A percentile compares a stretch with the other conserved stretches of the same genome.
Evolutionary conservation across 1,284 basidiomycete genomes (phyloP).

Genomic region (Boletellus deceptivus): DNA sequence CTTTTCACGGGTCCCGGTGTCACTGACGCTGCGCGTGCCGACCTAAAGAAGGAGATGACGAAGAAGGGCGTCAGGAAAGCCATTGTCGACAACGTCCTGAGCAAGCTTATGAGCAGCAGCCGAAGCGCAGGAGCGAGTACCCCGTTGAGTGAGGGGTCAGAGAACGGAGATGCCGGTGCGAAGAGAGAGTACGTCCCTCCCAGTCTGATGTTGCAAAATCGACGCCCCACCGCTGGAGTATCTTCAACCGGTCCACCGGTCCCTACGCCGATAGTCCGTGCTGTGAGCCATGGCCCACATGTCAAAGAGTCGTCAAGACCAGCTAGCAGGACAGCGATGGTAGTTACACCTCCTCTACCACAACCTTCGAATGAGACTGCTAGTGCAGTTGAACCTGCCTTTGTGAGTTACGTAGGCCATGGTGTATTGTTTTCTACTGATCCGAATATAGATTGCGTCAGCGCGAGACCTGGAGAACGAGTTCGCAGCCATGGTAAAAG

Average conservation of each 20-base stretch:
- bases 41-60: conserved; percentile 89
- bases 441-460: conserved; percentile 68
- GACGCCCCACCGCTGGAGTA: conserved; percentile 41
- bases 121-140: conserved; percentile 40
- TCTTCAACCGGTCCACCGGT: conserved; percentile 24
- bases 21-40: conserved; percentile 82
- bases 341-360: conserved; percentile 43
- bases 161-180: conserved; percentile 50
- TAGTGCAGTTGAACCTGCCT: conserved; percentile 59
- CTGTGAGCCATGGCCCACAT: conserved; percentile 46
- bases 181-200: conserved; percentile 70
- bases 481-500: conserved; percentile 73
- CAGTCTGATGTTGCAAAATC: conserved; percentile 59
- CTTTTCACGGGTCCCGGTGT: conserved; percentile 83
- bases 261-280: conserved; percentile 40
- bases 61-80: conserved; percentile 85
- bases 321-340: conserved; percentile 52
- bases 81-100: conserved; percentile 71
- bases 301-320: conserved; percentile 51
- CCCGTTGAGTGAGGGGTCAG: conserved; percentile 54
- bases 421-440: conserved; percentile 5
- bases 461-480: conserved; percentile 83
- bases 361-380: conserved; percentile 39
- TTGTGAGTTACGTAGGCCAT: conserved; percentile 48
- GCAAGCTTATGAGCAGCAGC: conserved; percentile 50